Base-by-base conservation (phyloP, 2,329 filamentous ascomycete species). In the Colletotrichum sp. region DNA sequence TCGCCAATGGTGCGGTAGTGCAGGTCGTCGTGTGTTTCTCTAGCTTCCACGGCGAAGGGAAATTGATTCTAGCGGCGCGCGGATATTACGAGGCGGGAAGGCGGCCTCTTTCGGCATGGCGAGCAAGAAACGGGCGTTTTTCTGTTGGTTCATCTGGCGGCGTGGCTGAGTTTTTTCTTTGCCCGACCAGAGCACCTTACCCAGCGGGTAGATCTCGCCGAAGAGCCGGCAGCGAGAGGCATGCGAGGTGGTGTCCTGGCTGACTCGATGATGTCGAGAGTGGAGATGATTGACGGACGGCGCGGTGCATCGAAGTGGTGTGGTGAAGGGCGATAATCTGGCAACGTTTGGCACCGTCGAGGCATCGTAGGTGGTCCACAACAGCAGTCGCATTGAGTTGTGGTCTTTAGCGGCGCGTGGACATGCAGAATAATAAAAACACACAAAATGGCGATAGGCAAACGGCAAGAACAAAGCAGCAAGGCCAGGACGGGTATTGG, bases 141-240 rank as follows among this genome's bases (percentile, higher is more conserved):
- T 8, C 9, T 63, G 64, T 48, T 52, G 64, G 64, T 24, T 48
- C 21, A 38, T 18, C 21, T 26, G 24, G 48, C 24, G 26, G 34
- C 18, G 38, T 52, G 64, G 64, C 64, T 65, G 64, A 21, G n/a
- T 52, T 52, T 52, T 52, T 10, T 21, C 43, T 13, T 52, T 24
- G 43, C 26, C 28, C 43, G 43, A 15, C 28, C 2, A 61, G 24
- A 34, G 55, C n/a, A 65, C 67, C 67, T 74, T 57, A 74, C 67
- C 67, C 72, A 71, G 58, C 72, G 72, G 72, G 48, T 71, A 71
- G 72, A 74, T 66, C 72, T 74, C 67, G 32, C 67, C 60, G 72
- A 57, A 32, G 21, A 71, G 60, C 30, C 72, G 67, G 60, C 58
- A 65, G 15, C 43, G 43, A 26, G 32, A 52, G 61, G 30, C 32